Conservation (phyloP, 2,329 filamentous ascomycete genomes). For the Atkinsonella texensis region DNA sequence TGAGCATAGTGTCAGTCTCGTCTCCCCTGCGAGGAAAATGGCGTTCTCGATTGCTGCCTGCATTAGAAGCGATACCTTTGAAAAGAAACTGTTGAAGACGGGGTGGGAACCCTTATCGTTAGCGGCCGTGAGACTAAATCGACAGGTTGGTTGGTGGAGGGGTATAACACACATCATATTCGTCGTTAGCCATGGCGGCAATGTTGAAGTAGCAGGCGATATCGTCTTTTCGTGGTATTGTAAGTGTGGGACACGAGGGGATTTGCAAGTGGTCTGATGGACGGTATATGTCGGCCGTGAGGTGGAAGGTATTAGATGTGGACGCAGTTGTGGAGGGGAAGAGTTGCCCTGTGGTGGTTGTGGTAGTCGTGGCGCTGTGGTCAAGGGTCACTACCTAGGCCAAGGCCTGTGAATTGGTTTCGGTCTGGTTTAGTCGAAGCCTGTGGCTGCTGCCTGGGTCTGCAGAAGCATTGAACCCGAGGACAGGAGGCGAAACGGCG, state of each 20-base stretch:
- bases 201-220: slow-evolving; percentile 4
- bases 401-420: background rate
- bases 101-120: slow-evolving; percentile 16
- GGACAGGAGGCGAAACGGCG: background rate
- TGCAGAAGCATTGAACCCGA: background rate
- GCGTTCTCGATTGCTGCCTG: slow-evolving; percentile 8
- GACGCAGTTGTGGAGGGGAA: slow-evolving; percentile 6
- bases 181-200: slow-evolving; percentile 91
- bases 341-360: slow-evolving; percentile 1
- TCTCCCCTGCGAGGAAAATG: slow-evolving; percentile 3
- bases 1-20: slow-evolving; percentile 18
- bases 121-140: slow-evolving; percentile 15
- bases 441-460: background rate
- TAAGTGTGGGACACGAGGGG: background rate
- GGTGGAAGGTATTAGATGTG: slow-evolving; percentile 1
- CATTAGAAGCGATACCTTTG: slow-evolving; percentile 58
- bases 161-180: slow-evolving; percentile 79
- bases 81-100: slow-evolving; percentile 70
- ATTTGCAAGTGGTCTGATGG: background rate
- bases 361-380: slow-evolving; percentile 1
- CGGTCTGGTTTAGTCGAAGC: too few species aligned
- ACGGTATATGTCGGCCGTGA: slow-evolving; percentile 2
- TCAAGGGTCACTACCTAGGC: slow-evolving; percentile 1
- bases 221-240: background rate
- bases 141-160: slow-evolving; percentile 11